Base-by-base conservation (phyloP, 768 basidiomycete genomes). In the Phlegmacium glaucopus region DNA sequence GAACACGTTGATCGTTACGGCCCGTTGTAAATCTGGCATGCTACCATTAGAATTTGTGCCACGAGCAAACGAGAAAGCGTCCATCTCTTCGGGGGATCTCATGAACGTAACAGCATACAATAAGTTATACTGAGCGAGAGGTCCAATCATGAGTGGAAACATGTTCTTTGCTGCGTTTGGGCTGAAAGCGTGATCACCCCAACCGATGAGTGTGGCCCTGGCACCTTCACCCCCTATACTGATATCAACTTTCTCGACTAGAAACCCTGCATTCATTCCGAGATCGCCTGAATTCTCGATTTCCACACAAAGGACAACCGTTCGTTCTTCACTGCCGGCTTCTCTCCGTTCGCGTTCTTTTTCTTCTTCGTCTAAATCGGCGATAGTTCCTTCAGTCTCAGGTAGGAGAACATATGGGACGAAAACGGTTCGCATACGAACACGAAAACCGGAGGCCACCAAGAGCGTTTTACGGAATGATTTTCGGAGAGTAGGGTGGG, bases 351-450 rank as follows among this genome's bases (percentile, higher is more conserved):
- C 77, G n/a, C 72, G 69, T 35, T 79, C 76, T 42, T 75, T 76
- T n/a, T 73, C 70, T 39, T 68, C 66, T 34, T 71, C 72, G 6
- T 72, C 72, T 4, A 61, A 48, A 4, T 62, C 61, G 10, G 61
- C 54, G 11, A 57, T 43, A 6, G 47, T 52, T 10, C 52, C 58
- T 30, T 66, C 63, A 13, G 55, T 56, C 27, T 75, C 75, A 2
- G 82, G 80, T 4, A 91, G 68, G 38, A 92, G 72, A 16, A 94
- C 79, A 54, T 90, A 85, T 0, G 94, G 94, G 9, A 94, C 83
- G 53, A 94, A 91, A 5, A 93, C 87, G 0, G 92, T 94, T n/a
- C 92, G 79, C 94, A 95, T 95, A 28, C 92, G 83, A 18, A 96
- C 87, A 16, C 83, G 78, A 64, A 96, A 87, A 4, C 91, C 93